Evolutionary conservation across 192 early-diverging fungal genomes (phyloP), one percentile per base, ranked within the genome.

Genomic region (Obelidium mucronatum): DNA sequence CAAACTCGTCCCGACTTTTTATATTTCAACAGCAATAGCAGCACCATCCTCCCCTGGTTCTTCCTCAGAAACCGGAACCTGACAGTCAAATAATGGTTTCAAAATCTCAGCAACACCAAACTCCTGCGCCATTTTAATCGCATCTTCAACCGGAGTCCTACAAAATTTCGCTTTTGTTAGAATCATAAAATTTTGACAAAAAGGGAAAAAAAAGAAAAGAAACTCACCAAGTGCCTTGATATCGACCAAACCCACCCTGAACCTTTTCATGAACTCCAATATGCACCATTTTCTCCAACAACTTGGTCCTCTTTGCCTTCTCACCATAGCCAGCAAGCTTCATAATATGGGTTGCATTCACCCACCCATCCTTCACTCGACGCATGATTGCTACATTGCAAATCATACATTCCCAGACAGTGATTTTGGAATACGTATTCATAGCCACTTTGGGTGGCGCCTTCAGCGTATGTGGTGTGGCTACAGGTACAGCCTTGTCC

Each of bases 311-410:
- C 53, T 73, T 34, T 37, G 84, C 73, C 77, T 89, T 89, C 37
- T 87, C 87, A 31, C 83, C 59, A 37, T 69, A 68, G 1, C 85
- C 85, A 26, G 87, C 87, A 17, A 92, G 59, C 58, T 86, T 84
- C 63, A 89, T 59, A 17, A 89, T 67, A 67, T 89, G 87, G 19
- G 87, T 89, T 51, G 85, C 85, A 71, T 89, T 89, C 44, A 89
- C 78, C 82, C 80, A 85, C 13, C 75, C 74, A 67, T 89, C 87
- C n/a, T 17, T 31, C 31, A 60, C 42, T 31, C 87, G 64, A 19
- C 85, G 62, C 87, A 89, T 89, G 8, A 87, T 70, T 15, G 63
- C 42, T 55, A 72, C 28, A 15, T 56, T 60, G 33, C 67, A 63
- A 0, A 81, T 68, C 4, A 42, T 60, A 63, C 83, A 55, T 61